These are phyloP conservation scores for Schizophyllum amplum DNA, from an alignment of 1,284 basidiomycete genomes.

Conservation along the genomic window DNA sequence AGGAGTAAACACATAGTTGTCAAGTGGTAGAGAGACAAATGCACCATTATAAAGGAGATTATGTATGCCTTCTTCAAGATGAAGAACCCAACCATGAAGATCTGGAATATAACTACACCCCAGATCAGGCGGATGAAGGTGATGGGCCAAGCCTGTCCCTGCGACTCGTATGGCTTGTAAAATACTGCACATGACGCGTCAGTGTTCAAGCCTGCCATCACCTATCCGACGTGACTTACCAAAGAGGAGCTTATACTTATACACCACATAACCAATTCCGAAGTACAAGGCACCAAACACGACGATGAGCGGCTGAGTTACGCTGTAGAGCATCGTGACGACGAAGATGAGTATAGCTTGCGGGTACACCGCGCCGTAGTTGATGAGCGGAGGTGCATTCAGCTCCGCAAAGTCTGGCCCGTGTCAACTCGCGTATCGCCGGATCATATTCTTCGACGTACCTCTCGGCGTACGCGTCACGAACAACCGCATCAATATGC, in stretches of 20 bases:
- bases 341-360: conserved; percentile 95
- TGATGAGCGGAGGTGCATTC: conserved; percentile 96
- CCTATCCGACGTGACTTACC: conserved; percentile 41
- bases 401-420: conserved; percentile 82
- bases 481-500: conserved; percentile 63
- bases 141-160: conserved; percentile 92
- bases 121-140: conserved; percentile 84
- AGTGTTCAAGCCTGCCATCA: conserved; percentile 1
- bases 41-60: conserved; percentile 67
- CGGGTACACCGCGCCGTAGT: conserved; percentile 90
- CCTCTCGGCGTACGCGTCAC: conserved; percentile 82
- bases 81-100: conserved; percentile 95
- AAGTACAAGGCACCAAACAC: conserved; percentile 95
- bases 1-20: not conserved
- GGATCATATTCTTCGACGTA: conserved; percentile 22
- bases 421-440: not conserved
- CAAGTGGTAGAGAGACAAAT: not conserved
- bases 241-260: conserved; percentile 96
- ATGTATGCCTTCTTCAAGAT: conserved; percentile 74
- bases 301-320: conserved; percentile 90
- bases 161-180: conserved; percentile 90
- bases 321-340: conserved; percentile 90
- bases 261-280: conserved; percentile 86
- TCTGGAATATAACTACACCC: conserved; percentile 80
- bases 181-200: conserved; percentile 47